Evolutionary conservation across 352 stramenopile genomes (phyloP).

Genomic region (Elongisporangium senticosum): DNA sequence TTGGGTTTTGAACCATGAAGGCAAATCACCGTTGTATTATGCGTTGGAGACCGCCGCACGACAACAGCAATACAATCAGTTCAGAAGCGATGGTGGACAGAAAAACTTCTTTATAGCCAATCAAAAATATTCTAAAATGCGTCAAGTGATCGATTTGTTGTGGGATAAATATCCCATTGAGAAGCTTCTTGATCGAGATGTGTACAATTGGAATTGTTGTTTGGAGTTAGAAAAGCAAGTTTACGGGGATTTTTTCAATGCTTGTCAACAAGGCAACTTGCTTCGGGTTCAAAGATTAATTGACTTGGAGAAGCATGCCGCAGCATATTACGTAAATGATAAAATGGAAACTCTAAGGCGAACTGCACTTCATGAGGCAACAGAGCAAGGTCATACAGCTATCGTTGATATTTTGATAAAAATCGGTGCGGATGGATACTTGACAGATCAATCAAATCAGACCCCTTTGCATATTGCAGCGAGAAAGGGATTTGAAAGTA

Average conservation of each 20-base stretch:
- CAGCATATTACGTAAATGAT: constrained; percentile 43
- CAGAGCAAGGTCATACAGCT: constrained; percentile 50
- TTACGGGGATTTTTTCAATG: constrained; percentile 48
- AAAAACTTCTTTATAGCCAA: constrained; percentile 36
- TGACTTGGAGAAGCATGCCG: constrained; percentile 49
- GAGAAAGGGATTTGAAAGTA: constrained; percentile 36
- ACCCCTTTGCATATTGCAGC: constrained; percentile 41
- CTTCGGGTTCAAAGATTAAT: constrained; percentile 45
- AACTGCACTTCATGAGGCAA: constrained; percentile 51
- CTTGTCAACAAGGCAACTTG: constrained; percentile 49
- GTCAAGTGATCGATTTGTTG: constrained; percentile 61
- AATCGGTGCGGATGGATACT: constrained; percentile 41
- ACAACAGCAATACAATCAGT: constrained; percentile 4
- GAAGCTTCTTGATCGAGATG: constrained; percentile 22
- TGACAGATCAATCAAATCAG: constrained; percentile 41
- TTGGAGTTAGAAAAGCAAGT: constrained; percentile 42
- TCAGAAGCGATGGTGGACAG: constrained; percentile 5
- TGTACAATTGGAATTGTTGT: constrained; percentile 29
- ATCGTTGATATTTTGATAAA: constrained; percentile 57
- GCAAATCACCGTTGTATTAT: constrained; percentile 46
- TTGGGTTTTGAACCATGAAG: constrained; percentile 39
- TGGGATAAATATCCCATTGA: constrained; percentile 41
- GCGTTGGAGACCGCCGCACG: constrained; percentile 40
- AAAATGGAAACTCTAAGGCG: constrained; percentile 30
- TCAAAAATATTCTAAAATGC: constrained; percentile 38